These are phyloP conservation scores for Cyclocybe aegerita DNA, from an alignment of 768 basidiomycete genomes.

Conservation along the genomic window DNA sequence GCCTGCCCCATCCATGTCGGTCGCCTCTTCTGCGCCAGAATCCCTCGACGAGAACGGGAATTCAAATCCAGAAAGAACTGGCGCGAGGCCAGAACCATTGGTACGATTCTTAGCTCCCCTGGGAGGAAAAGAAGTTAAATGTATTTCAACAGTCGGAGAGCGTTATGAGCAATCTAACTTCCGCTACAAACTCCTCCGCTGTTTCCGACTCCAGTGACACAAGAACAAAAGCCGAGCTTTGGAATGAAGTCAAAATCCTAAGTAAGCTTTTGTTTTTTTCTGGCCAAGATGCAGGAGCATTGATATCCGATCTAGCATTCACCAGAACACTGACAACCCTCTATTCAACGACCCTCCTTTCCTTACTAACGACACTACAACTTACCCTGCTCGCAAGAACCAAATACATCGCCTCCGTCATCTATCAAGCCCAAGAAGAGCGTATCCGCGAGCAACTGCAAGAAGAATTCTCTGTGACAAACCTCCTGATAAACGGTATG, in stretches of 20 bases:
- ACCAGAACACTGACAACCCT: constrained; percentile 85
- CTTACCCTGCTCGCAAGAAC: constrained; percentile 80
- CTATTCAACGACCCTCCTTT: constrained; percentile 83
- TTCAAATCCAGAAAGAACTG: no score
- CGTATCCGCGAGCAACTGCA: constrained; percentile 43
- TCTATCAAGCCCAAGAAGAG: constrained; percentile 62
- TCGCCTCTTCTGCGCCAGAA: constrained; percentile 19
- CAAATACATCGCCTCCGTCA: constrained; percentile 73
- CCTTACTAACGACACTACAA: constrained; percentile 85
- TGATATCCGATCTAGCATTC: constrained; percentile 53
- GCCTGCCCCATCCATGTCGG: constrained; percentile 7
- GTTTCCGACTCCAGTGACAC: constrained; percentile 31
- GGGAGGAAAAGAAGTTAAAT: background rate
- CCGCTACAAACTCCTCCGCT: constrained; percentile 22
- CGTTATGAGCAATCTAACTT: constrained; percentile 21
- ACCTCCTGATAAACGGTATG: constrained; percentile 24
- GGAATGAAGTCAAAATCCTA: constrained; percentile 91
- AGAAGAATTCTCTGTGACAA: constrained; percentile 36
- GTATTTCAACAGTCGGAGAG: constrained; percentile 32
- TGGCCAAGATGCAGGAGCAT: background rate
- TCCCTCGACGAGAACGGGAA: no score
- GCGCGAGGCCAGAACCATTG: background rate
- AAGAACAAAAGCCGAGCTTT: constrained; percentile 77
- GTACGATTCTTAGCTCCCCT: background rate
- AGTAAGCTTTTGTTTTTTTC: constrained; percentile 42